These are phyloP conservation scores for Coemansia nantahalensis DNA, from an alignment of 192 early-diverging fungal genomes.

Conservation along the genomic window DNA sequence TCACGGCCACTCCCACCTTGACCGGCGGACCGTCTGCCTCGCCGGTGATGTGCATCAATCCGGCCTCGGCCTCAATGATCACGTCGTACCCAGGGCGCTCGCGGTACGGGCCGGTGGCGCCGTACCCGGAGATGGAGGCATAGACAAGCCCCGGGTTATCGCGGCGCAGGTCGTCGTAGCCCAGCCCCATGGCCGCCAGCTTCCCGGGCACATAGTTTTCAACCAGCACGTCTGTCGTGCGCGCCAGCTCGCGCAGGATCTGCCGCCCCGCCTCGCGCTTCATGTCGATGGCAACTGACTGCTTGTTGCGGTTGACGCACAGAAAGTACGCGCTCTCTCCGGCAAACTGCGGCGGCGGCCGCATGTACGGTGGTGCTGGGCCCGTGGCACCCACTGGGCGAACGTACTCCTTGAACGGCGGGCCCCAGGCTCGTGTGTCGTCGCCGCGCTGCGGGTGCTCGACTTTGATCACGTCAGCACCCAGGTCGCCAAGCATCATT, in stretches of 20 bases:
- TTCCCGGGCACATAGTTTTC: conserved; percentile 95
- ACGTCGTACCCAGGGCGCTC: conserved; percentile 87
- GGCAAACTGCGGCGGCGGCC: conserved; percentile 22
- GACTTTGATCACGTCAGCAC: conserved; percentile 88
- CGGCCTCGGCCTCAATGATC: conserved; percentile 85
- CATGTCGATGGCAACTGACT: conserved; percentile 84
- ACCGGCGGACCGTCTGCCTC: conserved; percentile 79
- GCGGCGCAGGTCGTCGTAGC: conserved; percentile 63
- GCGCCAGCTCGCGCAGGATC: conserved; percentile 68
- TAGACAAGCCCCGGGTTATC: conserved; percentile 84
- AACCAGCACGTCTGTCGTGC: conserved; percentile 74
- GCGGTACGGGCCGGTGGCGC: conserved; percentile 80
- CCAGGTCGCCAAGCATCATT: conserved; percentile 75
- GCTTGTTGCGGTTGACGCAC: conserved; percentile 90
- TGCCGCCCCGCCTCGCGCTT: conserved; percentile 61
- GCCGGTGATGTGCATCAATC: conserved; percentile 96
- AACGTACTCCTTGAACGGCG: conserved; percentile 50
- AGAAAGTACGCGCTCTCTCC: conserved; percentile 89
- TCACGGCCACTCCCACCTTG: conserved; percentile 97
- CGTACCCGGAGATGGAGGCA: conserved; percentile 83
- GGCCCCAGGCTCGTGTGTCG: conserved; percentile 89
- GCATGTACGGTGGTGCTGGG: conserved; percentile 18
- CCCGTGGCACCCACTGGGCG: not conserved
- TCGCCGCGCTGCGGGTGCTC: conserved; percentile 81
- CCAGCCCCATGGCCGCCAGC: conserved; percentile 69